Evolutionary conservation across 2,329 filamentous ascomycete species (phyloP), one percentile per base, ranked within the genome.

Genomic region (Talaromyces sp.): DNA sequence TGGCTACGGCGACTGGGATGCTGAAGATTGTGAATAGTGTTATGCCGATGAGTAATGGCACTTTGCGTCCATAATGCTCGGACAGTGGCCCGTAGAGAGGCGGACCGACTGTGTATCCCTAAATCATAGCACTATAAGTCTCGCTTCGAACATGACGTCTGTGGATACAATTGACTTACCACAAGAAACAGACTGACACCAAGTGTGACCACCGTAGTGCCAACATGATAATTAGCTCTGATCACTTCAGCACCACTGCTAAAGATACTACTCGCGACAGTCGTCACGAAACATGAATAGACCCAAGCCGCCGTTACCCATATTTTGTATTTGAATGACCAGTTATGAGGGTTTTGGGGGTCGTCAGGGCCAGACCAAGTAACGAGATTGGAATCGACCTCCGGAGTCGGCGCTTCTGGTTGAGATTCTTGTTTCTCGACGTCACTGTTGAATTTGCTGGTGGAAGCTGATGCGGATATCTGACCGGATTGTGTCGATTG

Each of bases 211-310:
- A 61, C 36, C 2, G 25, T 59, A 6, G 25, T 92, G 93, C 36
- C 25, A 19, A 53, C 36, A 19, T 45, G 19, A 43, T 61, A 65
- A 61, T 91, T 88, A 17, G 81, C 75, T 72, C 87, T 85, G 76
- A 95, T 85, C 0, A 89, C 88, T 58, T 45, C 43, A n/a, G 43
- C 31, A 0, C 86, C 84, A 34, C 91, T 86, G 2, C 88, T 88
- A 0, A 88, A 86, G 0, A 91, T 92, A 74, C 94, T 96, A 60
- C 86, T 89, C 0, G 92, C 49, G 5, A 36, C 29, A 5, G 13
- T 38, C n/a, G 51, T 54, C 10, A 54, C 51, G n/a, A 54, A 54
- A 54, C 51, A 54, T n/a, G 51, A 54, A 54, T 34, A 54, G 51
- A 54, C 51, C 51, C 51, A 54, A 34, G 51, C 51, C 10, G n/a